Percentiles rank a stretch among this genome's conserved stretches.
Evolutionary conservation across 1,284 basidiomycete species (phyloP).

Genomic region (Cryptococcus maquisensis): DNA sequence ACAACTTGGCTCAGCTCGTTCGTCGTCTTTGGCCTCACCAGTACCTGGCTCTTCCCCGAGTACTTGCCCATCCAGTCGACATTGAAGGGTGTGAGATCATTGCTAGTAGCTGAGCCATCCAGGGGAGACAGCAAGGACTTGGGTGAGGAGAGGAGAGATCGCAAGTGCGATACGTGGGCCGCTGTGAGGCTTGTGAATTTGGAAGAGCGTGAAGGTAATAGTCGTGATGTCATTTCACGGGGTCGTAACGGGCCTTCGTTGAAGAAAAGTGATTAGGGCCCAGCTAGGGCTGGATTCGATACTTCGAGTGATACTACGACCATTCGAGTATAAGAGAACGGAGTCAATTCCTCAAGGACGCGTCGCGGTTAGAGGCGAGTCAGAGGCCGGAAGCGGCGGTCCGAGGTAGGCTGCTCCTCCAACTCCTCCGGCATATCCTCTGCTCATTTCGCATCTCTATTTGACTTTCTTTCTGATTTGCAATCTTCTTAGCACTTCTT

Average conservation of each 20-base stretch:
- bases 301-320: no score
- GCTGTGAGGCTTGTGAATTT: constrained; percentile 50
- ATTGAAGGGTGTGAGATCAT: constrained; percentile 81
- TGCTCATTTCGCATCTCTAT: no score
- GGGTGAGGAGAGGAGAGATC: constrained; percentile 49
- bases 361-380: no score
- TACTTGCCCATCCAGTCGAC: constrained; percentile 98
- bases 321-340: no score
- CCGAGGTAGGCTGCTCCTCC: not conserved
- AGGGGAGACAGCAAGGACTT: constrained; percentile 53
- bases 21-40: constrained; percentile 82
- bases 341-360: no score
- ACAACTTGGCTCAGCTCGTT: constrained; percentile 82
- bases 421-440: not conserved
- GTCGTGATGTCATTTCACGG: not conserved
- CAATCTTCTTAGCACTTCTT: no score
- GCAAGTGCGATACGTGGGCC: constrained; percentile 51
- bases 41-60: constrained; percentile 71
- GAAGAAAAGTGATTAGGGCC: not conserved
- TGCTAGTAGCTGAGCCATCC: constrained; percentile 43
- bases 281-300: no score
- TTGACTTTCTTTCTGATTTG: no score
- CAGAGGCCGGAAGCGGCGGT: no score
- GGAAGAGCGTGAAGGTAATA: constrained; percentile 26
- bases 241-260: not conserved